Percentiles rank a stretch among this genome's conserved stretches.
These are phyloP conservation scores for Colletotrichum nymphaeae DNA, from an alignment of 2,329 filamentous ascomycete genomes.

Conservation along the genomic window DNA sequence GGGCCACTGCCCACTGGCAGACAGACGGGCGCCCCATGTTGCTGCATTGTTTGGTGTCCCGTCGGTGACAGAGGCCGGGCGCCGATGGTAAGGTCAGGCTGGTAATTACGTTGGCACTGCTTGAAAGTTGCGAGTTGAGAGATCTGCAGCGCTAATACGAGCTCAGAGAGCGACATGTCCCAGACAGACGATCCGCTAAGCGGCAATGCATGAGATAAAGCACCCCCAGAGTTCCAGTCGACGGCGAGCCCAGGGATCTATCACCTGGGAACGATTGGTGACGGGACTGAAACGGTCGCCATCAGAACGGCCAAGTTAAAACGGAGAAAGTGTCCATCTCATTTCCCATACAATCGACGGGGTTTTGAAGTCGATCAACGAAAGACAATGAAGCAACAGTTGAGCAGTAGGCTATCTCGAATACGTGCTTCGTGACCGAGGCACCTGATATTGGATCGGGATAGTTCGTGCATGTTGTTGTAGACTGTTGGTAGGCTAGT, in stretches of 20 bases:
- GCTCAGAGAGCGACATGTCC: background rate
- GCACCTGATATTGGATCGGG: slow-evolving; percentile 9
- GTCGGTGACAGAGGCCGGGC: background rate
- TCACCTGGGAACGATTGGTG: background rate
- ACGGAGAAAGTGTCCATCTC: background rate
- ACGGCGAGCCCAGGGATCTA: background rate
- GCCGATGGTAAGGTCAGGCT: background rate
- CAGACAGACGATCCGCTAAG: slow-evolving; percentile 15
- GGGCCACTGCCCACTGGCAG: background rate
- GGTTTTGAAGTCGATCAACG: background rate
- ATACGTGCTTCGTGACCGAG: slow-evolving; percentile 10
- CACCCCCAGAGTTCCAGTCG: background rate
- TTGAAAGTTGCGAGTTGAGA: background rate
- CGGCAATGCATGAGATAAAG: slow-evolving; percentile 8
- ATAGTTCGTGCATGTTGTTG: background rate
- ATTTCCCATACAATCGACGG: background rate
- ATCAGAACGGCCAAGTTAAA: background rate
- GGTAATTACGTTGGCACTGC: background rate
- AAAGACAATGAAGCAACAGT: too few relatives aligned
- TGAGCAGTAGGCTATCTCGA: background rate
- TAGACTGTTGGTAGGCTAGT: background rate
- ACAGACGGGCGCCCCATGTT: background rate
- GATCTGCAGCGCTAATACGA: slow-evolving; percentile 14
- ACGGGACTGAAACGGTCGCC: background rate
- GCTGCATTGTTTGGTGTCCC: background rate